These are phyloP conservation scores for Ceratocystis alfenasii DNA, from an alignment of 2,329 filamentous ascomycete species.

Conservation along the genomic window DNA sequence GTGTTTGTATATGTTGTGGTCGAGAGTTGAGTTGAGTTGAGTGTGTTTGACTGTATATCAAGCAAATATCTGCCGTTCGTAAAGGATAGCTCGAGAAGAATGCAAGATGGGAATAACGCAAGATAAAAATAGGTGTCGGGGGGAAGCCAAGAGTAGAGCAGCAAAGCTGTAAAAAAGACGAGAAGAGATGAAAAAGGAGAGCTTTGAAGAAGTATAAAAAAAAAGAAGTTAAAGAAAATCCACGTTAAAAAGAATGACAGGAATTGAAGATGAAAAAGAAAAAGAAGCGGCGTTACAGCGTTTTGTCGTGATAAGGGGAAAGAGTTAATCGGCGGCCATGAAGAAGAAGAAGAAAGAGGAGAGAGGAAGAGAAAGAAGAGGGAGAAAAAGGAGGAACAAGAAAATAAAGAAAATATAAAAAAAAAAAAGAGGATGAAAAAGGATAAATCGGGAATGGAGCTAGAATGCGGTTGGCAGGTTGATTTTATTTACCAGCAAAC, in stretches of 20 bases:
- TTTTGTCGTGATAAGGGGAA: not conserved
- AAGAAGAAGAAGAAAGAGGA: slow-evolving; percentile 16
- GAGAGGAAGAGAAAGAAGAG: slow-evolving; percentile 1
- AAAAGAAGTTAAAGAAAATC: slow-evolving; percentile 10
- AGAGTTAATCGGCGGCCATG: not conserved
- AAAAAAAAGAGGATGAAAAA: slow-evolving; percentile 9
- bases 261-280: slow-evolving; percentile 9
- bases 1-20: not conserved
- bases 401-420: not conserved
- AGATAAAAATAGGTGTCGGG: slow-evolving; percentile 7
- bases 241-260: slow-evolving; percentile 15
- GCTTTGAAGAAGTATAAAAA: slow-evolving; percentile 5
- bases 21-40: not conserved
- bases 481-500: slow-evolving; percentile 2
- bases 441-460: slow-evolving; percentile 11
- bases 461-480: slow-evolving; percentile 11
- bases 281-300: slow-evolving; percentile 8
- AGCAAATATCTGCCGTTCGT: not conserved
- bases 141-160: not conserved
- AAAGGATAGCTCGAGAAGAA: not conserved
- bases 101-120: slow-evolving; percentile 5
- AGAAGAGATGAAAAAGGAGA: slow-evolving; percentile 2
- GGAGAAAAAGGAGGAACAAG: not conserved
- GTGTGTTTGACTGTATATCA: not conserved
- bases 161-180: not conserved